Evolutionary conservation across 2,329 filamentous ascomycete species (phyloP).

Genomic region (Dothideomycetes sp.): DNA sequence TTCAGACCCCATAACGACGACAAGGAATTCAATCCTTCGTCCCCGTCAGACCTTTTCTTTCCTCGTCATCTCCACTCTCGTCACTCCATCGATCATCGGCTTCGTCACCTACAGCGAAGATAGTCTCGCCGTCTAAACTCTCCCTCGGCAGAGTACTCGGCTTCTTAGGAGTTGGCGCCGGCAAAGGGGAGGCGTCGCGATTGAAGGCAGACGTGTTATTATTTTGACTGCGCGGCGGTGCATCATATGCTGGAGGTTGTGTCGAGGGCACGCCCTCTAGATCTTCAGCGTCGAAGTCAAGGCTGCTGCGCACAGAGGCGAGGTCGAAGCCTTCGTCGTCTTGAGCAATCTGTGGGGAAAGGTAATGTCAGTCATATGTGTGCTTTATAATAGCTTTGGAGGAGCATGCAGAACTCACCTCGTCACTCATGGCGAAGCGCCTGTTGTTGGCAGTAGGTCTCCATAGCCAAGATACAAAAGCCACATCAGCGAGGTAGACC

Average conservation of each 20-base stretch:
- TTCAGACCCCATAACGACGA: neutral
- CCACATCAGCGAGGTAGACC: slow-evolving; percentile 88
- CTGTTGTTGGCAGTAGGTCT: slow-evolving; percentile 92
- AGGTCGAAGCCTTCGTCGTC: slow-evolving; percentile 98
- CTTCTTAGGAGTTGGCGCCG: slow-evolving; percentile 40
- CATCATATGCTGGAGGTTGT: slow-evolving; percentile 13
- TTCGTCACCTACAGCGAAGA: slow-evolving; percentile 85
- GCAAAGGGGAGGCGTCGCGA: slow-evolving; percentile 37
- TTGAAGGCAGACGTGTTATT: slow-evolving; percentile 11
- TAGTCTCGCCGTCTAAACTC: slow-evolving; percentile 78
- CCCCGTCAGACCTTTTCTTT: slow-evolving; percentile 40
- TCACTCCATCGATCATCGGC: slow-evolving; percentile 72
- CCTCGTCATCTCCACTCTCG: slow-evolving; percentile 45
- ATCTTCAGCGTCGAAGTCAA: slow-evolving; percentile 50
- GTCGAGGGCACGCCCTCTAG: slow-evolving; percentile 17
- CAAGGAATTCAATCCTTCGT: slow-evolving; percentile 25
- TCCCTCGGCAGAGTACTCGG: slow-evolving; percentile 41
- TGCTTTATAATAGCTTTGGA: neutral
- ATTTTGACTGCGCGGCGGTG: slow-evolving; percentile 7
- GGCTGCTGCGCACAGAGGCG: slow-evolving; percentile 70
- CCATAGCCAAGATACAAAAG: slow-evolving; percentile 92
- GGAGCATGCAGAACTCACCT: slow-evolving; percentile 39
- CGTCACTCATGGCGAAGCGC: slow-evolving; percentile 96
- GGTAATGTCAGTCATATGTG: neutral
- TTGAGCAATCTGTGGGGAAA: slow-evolving; percentile 60